Conservation (phyloP, 441 rosid species). For the Brassica hybrid region DNA sequence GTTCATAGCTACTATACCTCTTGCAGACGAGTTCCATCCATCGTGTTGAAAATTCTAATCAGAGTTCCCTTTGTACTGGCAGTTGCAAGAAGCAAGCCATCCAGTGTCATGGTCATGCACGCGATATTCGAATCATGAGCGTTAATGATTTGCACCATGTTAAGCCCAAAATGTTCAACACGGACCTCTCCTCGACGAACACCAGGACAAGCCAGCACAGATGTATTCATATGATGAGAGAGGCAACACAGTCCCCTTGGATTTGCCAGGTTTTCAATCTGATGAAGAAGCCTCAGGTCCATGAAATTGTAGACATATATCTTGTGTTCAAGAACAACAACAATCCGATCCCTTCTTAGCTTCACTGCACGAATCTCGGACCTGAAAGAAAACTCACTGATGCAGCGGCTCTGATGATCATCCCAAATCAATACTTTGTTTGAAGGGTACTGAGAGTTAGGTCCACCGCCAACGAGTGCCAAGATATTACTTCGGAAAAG, state of each 20-base stretch:
- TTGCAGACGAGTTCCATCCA: conserved; percentile 91
- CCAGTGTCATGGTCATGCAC: conserved; percentile 86
- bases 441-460: conserved; percentile 83
- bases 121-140: conserved; percentile 90
- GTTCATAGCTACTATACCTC: conserved; percentile 59
- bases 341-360: conserved; percentile 78
- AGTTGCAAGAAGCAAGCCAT: conserved; percentile 93
- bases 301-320: conserved; percentile 74
- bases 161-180: conserved; percentile 84
- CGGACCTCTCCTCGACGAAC: conserved; percentile 84
- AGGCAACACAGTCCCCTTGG: conserved; percentile 91
- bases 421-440: conserved; percentile 92
- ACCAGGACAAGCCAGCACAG: conserved; percentile 90
- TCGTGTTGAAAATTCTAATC: conserved; percentile 92
- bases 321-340: conserved; percentile 90
- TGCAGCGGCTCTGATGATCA: conserved; percentile 86
- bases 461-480: conserved; percentile 80
- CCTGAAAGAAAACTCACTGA: conserved; percentile 81
- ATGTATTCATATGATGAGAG: conserved; percentile 81
- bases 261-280: conserved; percentile 81
- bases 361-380: conserved; percentile 85
- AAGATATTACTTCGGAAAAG: conserved; percentile 86
- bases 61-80: conserved; percentile 91
- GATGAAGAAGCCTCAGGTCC: conserved; percentile 89
- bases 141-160: conserved; percentile 68